Conservation (phyloP, 2,329 filamentous ascomycete genomes). For the Fusarium brevicatenulatum region DNA sequence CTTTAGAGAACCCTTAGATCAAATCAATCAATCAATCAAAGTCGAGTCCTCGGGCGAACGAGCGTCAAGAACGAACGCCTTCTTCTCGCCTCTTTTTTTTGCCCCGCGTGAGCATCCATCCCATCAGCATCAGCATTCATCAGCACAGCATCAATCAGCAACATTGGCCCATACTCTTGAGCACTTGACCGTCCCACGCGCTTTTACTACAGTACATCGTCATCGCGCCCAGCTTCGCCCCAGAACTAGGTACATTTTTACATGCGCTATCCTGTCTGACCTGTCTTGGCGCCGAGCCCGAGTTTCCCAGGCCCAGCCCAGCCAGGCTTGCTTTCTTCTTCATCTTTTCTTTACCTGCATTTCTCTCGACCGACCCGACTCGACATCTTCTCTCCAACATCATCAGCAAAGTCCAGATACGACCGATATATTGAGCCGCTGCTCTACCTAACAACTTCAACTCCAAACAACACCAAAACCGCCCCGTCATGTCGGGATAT, state of each 20-base stretch:
- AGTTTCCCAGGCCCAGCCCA: slow-evolving; percentile 21
- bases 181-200: slow-evolving; percentile 12
- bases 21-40: slow-evolving; percentile 5
- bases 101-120: slow-evolving; percentile 31
- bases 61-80: background rate
- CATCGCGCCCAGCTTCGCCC: slow-evolving; percentile 16
- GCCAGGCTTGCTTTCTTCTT: slow-evolving; percentile 2
- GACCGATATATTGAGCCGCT: background rate
- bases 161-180: background rate
- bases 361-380: slow-evolving; percentile 23
- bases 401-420: background rate
- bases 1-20: slow-evolving; percentile 17
- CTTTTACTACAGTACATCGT: slow-evolving; percentile 12
- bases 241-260: slow-evolving; percentile 19
- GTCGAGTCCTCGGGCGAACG: background rate
- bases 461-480: background rate
- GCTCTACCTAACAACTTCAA: background rate
- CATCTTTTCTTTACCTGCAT: slow-evolving; percentile 22
- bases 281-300: slow-evolving; percentile 34
- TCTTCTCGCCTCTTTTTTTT: slow-evolving; percentile 5
- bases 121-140: slow-evolving; percentile 21
- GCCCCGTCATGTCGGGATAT: slow-evolving; percentile 69
- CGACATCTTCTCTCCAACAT: slow-evolving; percentile 11
- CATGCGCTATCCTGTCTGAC: slow-evolving; percentile 26
- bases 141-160: slow-evolving; percentile 20